Base-by-base conservation (phyloP, 139 green algal genomes). In the Pycnococcus provasolii region DNA sequence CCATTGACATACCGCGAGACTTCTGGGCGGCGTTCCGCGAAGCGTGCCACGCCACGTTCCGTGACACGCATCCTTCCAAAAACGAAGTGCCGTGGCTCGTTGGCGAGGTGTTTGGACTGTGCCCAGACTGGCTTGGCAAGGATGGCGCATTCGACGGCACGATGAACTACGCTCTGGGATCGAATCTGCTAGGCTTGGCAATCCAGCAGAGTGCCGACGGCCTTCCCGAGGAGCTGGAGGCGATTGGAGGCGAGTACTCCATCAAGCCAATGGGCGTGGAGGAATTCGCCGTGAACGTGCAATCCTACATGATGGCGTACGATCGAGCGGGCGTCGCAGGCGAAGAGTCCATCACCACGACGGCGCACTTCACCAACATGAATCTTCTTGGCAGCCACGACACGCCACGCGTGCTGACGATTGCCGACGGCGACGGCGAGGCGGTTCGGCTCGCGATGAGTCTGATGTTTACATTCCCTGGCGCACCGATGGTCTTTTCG, bases 101-200 rank as follows among this genome's bases (percentile, higher is more conserved):
- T 4, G 53, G 53, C 53, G 53, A 60, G 53, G 15, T 60, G 8
- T 60, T 60, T n/a, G 53, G 53, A 4, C 4, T 60, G 8, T 43
- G 8, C 8, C 53, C 53, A 4, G 6, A 60, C 5, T 8, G 6
- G 15, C 15, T 60, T 4, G 53, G 53, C 13, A 26, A 60, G 53
- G 53, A 26, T 4, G 13, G 13, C 6, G 15, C 39, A 15, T 60
- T 60, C 13, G 53, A 60, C 53, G 39, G 15, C 15, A 6, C 41
- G 6, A 60, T 60, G 53, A 60, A 60, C 53, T 60, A 60, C 53
- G 5, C 53, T 4, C 41, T 60, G 4, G 53, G 53, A 4, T 43
- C 53, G 53, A 43, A 26, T 0, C 4, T n/a, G 7, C 8, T 60
- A 4, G 53, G 53, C 8, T 26, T 26, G 26, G 26, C 26, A 26